Evolutionary conservation across 768 basidiomycete genomes (phyloP), one percentile per base, ranked within the genome.

Genomic region (Amanita polypyramis): DNA sequence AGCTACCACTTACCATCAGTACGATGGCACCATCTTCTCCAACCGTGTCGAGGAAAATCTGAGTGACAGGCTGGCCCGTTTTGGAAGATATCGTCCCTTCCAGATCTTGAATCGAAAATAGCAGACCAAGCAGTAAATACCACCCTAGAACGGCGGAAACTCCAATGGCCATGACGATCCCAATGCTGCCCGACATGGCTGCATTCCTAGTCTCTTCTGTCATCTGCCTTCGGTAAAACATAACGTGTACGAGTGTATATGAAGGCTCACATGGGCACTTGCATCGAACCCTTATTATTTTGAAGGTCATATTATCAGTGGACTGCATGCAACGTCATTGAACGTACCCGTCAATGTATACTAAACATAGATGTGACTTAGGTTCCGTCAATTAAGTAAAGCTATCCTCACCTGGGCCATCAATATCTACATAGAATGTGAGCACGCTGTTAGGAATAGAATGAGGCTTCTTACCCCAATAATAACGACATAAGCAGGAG

Each of bases 81-180:
- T 62, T 40, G 0, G 78, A 74, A 9, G 53, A 56, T 25, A 86
- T 47, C 0, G 83, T 85, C 3, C 37, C 55, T 15, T 74, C 73
- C 12, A 83, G 66, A 54, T 87, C 77, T 56, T 88, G 86, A 15
- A 89, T 87, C 0, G 80, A 83, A 64, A 88, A 88, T 1, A 88
- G 70, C 33, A 87, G 66, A 0, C 80, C 79, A 5, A 86, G 63
- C 36, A 87, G 66, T 42, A 86, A 73, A 69, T 85, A 87, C 79
- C 80, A 83, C 20, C 85, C 85, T 1, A 88, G 72, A 9, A 85
- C 51, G 1, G 83, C 79, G 3, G 81, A 84, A 12, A 83, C 79
- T 11, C 78, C 80, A 47, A 87, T 83, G 20, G 82, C 73, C 72
- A 78, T 82, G 37, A 85, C 58, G 49, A 85, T 84, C 1, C 82